phyloP scores from a whole-genome alignment of 2,329 filamentous ascomycete species.

The Colletotrichum endophyticum region DNA sequence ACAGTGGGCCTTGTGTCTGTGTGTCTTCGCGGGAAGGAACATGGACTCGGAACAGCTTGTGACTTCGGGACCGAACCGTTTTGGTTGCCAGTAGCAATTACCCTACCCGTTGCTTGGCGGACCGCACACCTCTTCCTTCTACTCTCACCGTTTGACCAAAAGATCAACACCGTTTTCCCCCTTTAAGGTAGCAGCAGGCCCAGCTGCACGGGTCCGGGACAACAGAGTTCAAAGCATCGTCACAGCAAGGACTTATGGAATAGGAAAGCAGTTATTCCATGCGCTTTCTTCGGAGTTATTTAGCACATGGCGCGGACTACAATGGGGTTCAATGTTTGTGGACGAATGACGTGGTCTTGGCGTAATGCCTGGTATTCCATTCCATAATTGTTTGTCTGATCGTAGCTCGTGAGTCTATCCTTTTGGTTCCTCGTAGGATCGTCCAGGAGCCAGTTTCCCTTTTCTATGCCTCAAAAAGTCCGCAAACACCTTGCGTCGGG shows the following conservation, averaged over 20 bases:
- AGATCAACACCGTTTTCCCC: not conserved
- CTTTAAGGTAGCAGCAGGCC: not conserved
- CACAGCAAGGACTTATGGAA: not conserved
- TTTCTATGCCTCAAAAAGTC: slow-evolving; percentile 15
- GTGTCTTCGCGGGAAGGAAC: not conserved
- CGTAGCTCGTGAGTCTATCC: slow-evolving; percentile 30
- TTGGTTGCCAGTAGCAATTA: not conserved
- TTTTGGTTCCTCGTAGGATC: slow-evolving; percentile 12
- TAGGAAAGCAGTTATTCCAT: not conserved
- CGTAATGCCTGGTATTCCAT: slow-evolving; percentile 17
- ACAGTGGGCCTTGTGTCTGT: not conserved
- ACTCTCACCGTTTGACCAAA: not conserved
- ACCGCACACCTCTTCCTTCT: not conserved
- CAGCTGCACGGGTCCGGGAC: not conserved
- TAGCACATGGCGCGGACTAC: not conserved
- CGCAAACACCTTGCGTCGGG: slow-evolving; percentile 20
- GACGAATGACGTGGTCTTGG: not conserved
- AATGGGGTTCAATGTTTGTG: not conserved
- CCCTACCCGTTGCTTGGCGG: not conserved
- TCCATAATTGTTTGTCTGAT: slow-evolving; percentile 11
- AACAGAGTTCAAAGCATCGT: not conserved
- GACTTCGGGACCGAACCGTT: not conserved
- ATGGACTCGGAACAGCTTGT: not conserved
- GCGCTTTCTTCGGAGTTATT: not conserved
- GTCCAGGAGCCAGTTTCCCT: slow-evolving; percentile 13